Conservation (phyloP, 148 eudicot species). For the Polygonum maritimum region DNA sequence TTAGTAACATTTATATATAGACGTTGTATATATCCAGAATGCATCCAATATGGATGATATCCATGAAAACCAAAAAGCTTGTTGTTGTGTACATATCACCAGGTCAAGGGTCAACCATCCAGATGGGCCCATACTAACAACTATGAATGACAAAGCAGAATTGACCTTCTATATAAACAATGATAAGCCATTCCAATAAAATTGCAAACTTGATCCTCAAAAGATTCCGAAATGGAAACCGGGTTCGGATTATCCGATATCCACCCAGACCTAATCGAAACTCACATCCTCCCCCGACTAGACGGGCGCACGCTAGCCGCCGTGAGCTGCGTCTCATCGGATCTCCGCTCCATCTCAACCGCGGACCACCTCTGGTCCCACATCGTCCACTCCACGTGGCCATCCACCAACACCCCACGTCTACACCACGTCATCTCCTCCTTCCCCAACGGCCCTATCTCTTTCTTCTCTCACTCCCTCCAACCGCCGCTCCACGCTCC, state of each 20-base stretch:
- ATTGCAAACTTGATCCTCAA: too few relatives aligned
- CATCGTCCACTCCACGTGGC: slow-evolving; percentile 62
- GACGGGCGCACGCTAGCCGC: slow-evolving; percentile 68
- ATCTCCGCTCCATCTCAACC: slow-evolving; percentile 45
- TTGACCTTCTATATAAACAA: too few relatives aligned
- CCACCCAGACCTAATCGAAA: slow-evolving; percentile 41
- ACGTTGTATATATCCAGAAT: too few relatives aligned
- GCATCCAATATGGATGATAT: too few relatives aligned
- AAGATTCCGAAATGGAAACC: slow-evolving; percentile 1
- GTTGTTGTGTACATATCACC: too few relatives aligned
- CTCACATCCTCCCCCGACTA: slow-evolving; percentile 57
- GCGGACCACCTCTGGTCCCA: slow-evolving; percentile 44
- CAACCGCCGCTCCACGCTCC: slow-evolving; percentile 29
- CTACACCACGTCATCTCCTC: slow-evolving; percentile 37
- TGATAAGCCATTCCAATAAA: too few relatives aligned
- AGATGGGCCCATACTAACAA: too few relatives aligned
- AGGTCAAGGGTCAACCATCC: too few relatives aligned
- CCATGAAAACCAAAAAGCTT: too few relatives aligned
- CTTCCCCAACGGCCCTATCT: slow-evolving; percentile 38
- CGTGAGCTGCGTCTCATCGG: slow-evolving; percentile 41
- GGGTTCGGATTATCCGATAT: slow-evolving; percentile 26
- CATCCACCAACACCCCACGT: slow-evolving; percentile 46
- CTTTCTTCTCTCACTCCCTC: slow-evolving; percentile 56
- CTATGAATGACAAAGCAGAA: too few relatives aligned
- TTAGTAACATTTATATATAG: too few relatives aligned